These are phyloP conservation scores for Domatiomyces globalis DNA, from an alignment of 2,329 filamentous ascomycete species.

Conservation along the genomic window DNA sequence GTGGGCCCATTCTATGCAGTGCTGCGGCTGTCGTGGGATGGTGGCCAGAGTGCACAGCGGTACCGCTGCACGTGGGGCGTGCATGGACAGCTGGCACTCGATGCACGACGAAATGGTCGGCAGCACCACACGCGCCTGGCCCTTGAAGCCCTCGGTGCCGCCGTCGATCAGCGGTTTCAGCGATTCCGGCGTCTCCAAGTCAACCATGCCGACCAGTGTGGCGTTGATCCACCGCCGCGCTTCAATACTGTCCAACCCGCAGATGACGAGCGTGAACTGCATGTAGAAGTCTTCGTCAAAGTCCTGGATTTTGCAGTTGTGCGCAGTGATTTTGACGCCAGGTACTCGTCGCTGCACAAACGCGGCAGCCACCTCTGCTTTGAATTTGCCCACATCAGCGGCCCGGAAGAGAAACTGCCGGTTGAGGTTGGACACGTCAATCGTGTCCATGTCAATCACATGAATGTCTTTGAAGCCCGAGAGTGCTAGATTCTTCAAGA, in stretches of 20 bases:
- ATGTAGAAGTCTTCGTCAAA: constrained; percentile 94
- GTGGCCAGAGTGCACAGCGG: constrained; percentile 92
- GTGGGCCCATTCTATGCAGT: constrained; percentile 98
- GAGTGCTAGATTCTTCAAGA: constrained; percentile 86
- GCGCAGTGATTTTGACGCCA: constrained; percentile 82
- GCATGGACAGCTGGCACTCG: constrained; percentile 97
- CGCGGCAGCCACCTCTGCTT: constrained; percentile 80
- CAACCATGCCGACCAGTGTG: constrained; percentile 79
- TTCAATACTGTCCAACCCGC: constrained; percentile 92
- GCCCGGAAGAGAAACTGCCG: constrained; percentile 92
- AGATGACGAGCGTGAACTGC: constrained; percentile 88
- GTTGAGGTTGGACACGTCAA: constrained; percentile 96
- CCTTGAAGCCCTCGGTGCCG: constrained; percentile 96
- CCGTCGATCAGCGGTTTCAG: constrained; percentile 92
- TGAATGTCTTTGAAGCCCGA: constrained; percentile 95
- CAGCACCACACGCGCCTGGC: constrained; percentile 81
- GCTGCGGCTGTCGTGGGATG: constrained; percentile 90
- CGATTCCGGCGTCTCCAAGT: constrained; percentile 65
- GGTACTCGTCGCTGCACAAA: constrained; percentile 85
- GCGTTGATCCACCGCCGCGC: constrained; percentile 98
- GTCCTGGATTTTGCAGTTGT: constrained; percentile 91
- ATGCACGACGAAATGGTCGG: constrained; percentile 91
- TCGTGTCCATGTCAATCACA: constrained; percentile 99
- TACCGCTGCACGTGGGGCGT: constrained; percentile 90
- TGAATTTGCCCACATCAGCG: constrained; percentile 79